These are phyloP conservation scores for Crepidotus sp. DNA, from an alignment of 1,284 basidiomycete species.

Conservation along the genomic window DNA sequence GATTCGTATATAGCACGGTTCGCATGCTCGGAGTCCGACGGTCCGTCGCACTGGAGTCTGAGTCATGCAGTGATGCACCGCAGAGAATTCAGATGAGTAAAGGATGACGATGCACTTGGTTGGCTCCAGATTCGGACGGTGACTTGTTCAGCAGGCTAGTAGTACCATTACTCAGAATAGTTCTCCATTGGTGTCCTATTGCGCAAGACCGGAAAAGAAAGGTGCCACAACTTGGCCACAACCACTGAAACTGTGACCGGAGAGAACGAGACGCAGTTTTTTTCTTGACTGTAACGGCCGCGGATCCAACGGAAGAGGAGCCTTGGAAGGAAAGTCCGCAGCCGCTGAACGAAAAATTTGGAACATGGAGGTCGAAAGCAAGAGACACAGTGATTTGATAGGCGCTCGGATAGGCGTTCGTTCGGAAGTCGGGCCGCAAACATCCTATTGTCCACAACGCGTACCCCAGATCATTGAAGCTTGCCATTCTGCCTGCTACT, in stretches of 20 bases:
- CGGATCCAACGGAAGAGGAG: no score
- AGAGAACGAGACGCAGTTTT: no score
- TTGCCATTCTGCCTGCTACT: background rate
- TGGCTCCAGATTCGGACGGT: background rate
- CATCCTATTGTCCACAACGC: background rate
- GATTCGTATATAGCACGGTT: background rate
- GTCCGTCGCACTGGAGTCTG: background rate
- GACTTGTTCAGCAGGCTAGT: background rate
- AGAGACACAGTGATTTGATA: no score
- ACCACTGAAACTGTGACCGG: no score
- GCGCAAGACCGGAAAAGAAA: no score
- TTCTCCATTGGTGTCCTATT: background rate
- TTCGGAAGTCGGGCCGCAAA: constrained; percentile 1
- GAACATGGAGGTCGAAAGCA: background rate
- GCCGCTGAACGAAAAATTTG: no score
- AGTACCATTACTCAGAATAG: constrained; percentile 1
- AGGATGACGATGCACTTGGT: background rate
- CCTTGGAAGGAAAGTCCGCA: background rate
- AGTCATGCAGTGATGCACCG: background rate
- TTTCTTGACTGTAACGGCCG: no score
- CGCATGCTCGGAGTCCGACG: constrained; percentile 7
- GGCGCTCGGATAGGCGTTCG: no score
- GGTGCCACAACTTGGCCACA: no score
- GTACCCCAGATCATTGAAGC: background rate
- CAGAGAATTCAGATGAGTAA: background rate